Conservation (phyloP, 129 eudicot species). For the Pittosporum tobira region DNA sequence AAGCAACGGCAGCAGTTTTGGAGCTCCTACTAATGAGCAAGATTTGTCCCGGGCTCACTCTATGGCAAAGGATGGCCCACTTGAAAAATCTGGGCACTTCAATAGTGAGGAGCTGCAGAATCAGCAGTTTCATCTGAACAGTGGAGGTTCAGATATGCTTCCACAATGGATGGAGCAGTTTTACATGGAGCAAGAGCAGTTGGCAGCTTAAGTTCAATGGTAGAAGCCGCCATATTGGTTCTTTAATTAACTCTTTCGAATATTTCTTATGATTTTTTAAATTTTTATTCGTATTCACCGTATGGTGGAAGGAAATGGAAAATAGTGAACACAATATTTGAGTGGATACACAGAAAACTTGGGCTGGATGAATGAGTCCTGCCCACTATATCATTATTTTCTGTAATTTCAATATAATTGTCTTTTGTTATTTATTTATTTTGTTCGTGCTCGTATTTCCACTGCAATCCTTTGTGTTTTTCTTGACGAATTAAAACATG, state of each 20-base stretch:
- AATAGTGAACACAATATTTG: conserved; percentile 13
- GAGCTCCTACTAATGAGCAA: conserved; percentile 22
- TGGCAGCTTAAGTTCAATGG: conserved; percentile 27
- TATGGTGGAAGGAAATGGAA: conserved; percentile 19
- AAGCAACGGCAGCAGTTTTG: conserved; percentile 16
- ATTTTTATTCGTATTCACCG: conserved; percentile 21
- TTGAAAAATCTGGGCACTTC: conserved; percentile 7
- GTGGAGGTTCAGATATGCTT: conserved; percentile 26
- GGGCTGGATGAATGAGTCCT: conserved; percentile 26
- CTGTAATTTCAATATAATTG: conserved; percentile 16
- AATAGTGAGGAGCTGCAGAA: conserved; percentile 30
- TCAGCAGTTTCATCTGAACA: conserved; percentile 21
- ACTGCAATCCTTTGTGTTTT: conserved; percentile 19
- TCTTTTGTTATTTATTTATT: conserved; percentile 3
- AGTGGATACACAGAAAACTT: conserved; percentile 12
- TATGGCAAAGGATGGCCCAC: conserved; percentile 18
- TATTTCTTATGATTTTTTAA: conserved; percentile 19
- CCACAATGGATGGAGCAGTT: conserved; percentile 58
- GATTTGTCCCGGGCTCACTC: conserved; percentile 28
- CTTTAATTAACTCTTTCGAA: conserved; percentile 20
- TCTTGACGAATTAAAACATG: conserved; percentile 11
- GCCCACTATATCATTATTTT: conserved; percentile 21
- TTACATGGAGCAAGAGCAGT: conserved; percentile 52
- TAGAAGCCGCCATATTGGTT: conserved; percentile 6
- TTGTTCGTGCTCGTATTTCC: not conserved